Evolutionary conservation across 2,329 filamentous ascomycete genomes (phyloP), one percentile per base, ranked within the genome.

Genomic region (Chaetoscypha palmicola): DNA sequence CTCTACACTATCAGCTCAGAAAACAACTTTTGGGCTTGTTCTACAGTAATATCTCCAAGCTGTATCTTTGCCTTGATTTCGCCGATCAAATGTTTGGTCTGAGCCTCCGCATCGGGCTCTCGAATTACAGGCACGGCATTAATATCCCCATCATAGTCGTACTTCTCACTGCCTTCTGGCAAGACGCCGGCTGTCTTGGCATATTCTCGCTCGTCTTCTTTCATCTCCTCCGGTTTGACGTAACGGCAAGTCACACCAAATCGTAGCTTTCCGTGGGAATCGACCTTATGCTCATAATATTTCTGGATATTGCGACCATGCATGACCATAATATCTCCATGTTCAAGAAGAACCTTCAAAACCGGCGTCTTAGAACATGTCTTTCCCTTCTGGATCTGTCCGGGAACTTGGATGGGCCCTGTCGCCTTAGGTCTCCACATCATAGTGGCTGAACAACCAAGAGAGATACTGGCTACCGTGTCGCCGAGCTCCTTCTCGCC

Each of bases 251-350:
- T 81, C 37, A 81, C 52, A 1, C 76, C 76, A 58, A 77, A 80
- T 2, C 76, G 65, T 32, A 77, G 61, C 38, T 65, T 68, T 0
- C 74, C 74, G 8, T 61, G 47, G 3, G 75, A 70, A 0, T 66
- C 68, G 0, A 81, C 76, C 16, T 65, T 63, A 54, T 81, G 77
- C 69, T 82, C 77, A 43, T 79, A 79, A 16, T 70, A 66, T 51
- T 69, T 66, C 52, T 85, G 81, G 10, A 85, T 74, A 0, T 65
- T 62, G 0, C 63, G 64, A 0, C 79, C 79, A 51, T 79, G 71
- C 79, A 83, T 83, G 14, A 83, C 64, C 2, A 79, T 69, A 9
- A 83, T 71, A 55, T 84, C 80, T 0, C 80, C 81, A 56, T 85
- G 80, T 5, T 69, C 66, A 3, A 85, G 62, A 1, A 57, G 52